These are phyloP conservation scores for Trichophyton benhamiae DNA, from an alignment of 2,329 filamentous ascomycete species.

Conservation along the genomic window DNA sequence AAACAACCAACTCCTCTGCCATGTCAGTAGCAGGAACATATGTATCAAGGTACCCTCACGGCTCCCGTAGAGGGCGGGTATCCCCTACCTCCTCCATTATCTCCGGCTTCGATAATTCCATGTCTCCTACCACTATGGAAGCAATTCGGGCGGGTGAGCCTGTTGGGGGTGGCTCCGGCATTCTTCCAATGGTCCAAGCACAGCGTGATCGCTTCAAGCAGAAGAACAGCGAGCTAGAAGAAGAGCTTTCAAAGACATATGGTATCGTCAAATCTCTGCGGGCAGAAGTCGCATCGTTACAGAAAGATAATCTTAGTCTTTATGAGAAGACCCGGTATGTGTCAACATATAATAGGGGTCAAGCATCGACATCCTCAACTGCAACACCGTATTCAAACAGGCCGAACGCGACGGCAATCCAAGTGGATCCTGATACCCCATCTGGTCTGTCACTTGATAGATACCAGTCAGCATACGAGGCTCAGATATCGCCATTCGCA, in stretches of 20 bases:
- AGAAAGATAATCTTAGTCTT: constrained; percentile 88
- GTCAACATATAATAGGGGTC: constrained; percentile 74
- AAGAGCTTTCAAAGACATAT: constrained; percentile 76
- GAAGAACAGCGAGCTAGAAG: constrained; percentile 80
- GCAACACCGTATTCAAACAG: constrained; percentile 52
- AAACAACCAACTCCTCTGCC: constrained; percentile 66
- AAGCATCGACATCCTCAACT: constrained; percentile 47
- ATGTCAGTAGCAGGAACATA: constrained; percentile 91
- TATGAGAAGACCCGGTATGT: constrained; percentile 98
- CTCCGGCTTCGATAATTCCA: constrained; percentile 75
- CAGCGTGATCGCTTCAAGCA: constrained; percentile 98
- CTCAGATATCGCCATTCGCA: constrained; percentile 88
- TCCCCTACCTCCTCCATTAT: constrained; percentile 98
- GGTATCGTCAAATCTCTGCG: constrained; percentile 70
- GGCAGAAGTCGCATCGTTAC: constrained; percentile 79
- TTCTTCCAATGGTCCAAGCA: constrained; percentile 94
- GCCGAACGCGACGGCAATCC: constrained; percentile 61
- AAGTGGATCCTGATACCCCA: constrained; percentile 46
- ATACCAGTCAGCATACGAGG: constrained; percentile 87
- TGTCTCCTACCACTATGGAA: constrained; percentile 42
- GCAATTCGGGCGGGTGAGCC: constrained; percentile 53
- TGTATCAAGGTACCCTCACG: constrained; percentile 62
- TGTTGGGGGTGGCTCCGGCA: constrained; percentile 66
- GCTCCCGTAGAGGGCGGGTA: constrained; percentile 54
- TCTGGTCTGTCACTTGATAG: constrained; percentile 63